Base-by-base conservation (phyloP, 495 filamentous ascomycete genomes). In the Penicillium egyptiacum region DNA sequence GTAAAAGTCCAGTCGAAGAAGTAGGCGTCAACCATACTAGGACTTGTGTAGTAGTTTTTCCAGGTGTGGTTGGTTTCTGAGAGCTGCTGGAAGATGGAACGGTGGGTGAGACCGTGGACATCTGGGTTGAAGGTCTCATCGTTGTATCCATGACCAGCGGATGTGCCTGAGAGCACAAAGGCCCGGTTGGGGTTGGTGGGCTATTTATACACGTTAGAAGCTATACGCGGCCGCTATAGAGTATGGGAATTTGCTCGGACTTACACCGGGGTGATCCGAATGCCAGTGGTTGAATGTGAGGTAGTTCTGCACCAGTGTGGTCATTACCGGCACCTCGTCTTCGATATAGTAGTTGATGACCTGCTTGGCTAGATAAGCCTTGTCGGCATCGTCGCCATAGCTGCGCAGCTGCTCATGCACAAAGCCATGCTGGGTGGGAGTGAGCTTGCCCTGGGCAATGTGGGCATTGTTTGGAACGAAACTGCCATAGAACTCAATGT, bases 261-360 rank as follows among this genome's bases (percentile, higher is more conserved):
- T 62, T 70, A 75, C 73, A 11, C 80, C 80, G 3, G 79, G 79
- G 37, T 78, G 67, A 50, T 72, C 68, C 10, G 77, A 75, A 62
- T 77, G 75, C 79, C 79, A 83, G 61, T 75, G 68, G 69, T 82
- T 77, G 61, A 83, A 81, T 22, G 74, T 71, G 0, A 77, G 64
- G 60, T 75, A 83, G 60, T 82, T 78, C 50, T 82, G 68, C n/a
- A 76, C 77, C 56, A 83, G 62, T 12, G 66, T 45, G 6, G 66
- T 72, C 33, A 82, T 65, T 10, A 81, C 75, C 11, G 78, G 79
- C 14, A 81, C 68, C 59, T 82, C 66, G 1, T 75, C 73, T 50
- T 75, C 73, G 25, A 76, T 77, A 50, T 81, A 82, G 65, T 81
- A 81, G 64, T 78, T 75, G 56, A 83, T 70, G 28, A 76, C 79